Base-by-base conservation (phyloP, 2,329 filamentous ascomycete species). In the Xylaria sp. region DNA sequence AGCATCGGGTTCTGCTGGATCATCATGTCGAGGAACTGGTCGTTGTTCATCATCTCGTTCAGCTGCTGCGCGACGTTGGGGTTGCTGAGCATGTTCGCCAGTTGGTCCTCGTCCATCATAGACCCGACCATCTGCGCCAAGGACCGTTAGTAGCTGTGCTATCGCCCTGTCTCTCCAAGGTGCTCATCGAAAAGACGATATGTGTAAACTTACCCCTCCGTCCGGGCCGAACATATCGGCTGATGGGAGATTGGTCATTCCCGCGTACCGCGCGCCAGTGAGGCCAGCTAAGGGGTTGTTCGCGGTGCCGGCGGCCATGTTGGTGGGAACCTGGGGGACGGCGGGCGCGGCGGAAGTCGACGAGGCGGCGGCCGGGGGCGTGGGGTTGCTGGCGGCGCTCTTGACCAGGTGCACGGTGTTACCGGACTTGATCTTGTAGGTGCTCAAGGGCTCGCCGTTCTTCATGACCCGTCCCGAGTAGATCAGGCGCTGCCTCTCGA, bases 391-490 rank as follows among this genome's bases (percentile, higher is more conserved):
- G 56, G 90, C 90, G 41, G 94, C 93, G 70, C 92, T 95, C 80
- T 96, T 97, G 67, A 99, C 94, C 66, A 99, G 84, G 73, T 99
- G 94, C 64, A 99, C 86, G 17, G 93, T 97, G 74, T 97, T 94
- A 60, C 92, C 92, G 61, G 91, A 82, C 80, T 97, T 97, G 74
- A 99, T 92, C 80, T 97, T 97, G 78, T 95, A 95, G 52, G 85
- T 85, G 60, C 82, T 85, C 40, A 99, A 78, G 0, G 89, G 87
- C 66, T 99, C 93, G 54, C 89, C 86, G 72, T 99, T 94, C 79
- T 97, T 99, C 77, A 99, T 86, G 57, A 99, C 93, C 57, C 93
- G 88, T 48, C 94, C 94, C 5, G 93, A 97, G 79, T 97, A 99
- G 76, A 99, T 99, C 60, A 99, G 81, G 57, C 94, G 90, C 76